A percentile compares a stretch with the other conserved stretches of the same genome.
These are phyloP conservation scores for Rubus parviflorus DNA, from an alignment of 306 rosid species.

Conservation along the genomic window DNA sequence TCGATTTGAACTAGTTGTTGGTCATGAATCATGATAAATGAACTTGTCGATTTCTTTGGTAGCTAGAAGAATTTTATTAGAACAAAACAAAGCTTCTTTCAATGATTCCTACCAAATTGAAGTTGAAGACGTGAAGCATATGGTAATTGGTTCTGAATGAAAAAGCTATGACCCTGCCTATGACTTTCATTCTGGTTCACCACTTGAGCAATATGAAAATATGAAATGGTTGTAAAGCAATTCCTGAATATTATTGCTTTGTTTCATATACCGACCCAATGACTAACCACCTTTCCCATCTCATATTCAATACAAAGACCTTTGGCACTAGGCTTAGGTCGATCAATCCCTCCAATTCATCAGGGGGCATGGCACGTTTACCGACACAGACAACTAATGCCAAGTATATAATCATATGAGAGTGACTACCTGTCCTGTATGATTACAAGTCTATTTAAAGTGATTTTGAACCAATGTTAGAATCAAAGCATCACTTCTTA, in stretches of 20 bases:
- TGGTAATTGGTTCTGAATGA: background rate
- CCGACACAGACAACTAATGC: background rate
- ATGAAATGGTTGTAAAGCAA: conserved; percentile 1
- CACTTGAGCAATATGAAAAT: background rate
- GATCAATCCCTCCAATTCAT: conserved; percentile 1
- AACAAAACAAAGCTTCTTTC: too few species aligned
- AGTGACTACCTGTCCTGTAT: background rate
- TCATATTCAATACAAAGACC: conserved; percentile 7
- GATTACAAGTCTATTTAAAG: background rate
- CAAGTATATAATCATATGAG: conserved; percentile 7
- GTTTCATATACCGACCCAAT: conserved; percentile 28
- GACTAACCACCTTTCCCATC: conserved; percentile 26
- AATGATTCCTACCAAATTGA: too few species aligned
- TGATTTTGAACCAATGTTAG: background rate
- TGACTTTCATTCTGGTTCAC: background rate
- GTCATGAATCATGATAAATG: background rate
- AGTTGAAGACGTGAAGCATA: background rate
- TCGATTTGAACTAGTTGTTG: background rate
- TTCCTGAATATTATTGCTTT: conserved; percentile 18
- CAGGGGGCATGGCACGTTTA: background rate
- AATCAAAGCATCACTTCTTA: background rate
- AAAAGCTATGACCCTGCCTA: background rate
- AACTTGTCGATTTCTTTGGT: conserved; percentile 6
- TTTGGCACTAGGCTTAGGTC: too few species aligned
- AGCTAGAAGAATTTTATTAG: too few species aligned